Conservation (phyloP, 2,329 filamentous ascomycete species). For the Stemphylium beticola region DNA sequence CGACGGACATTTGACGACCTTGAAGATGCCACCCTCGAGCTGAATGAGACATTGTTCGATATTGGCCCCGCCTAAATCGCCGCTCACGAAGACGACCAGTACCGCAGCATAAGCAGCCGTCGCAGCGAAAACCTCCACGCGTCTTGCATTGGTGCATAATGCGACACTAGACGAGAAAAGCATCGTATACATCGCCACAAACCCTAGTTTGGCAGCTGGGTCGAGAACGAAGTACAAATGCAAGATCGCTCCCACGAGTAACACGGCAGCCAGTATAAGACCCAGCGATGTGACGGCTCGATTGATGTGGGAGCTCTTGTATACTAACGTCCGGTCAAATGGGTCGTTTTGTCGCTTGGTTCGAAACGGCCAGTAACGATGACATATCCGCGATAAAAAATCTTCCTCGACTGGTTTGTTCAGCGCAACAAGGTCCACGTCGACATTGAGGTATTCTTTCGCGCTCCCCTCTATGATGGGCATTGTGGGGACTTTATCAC, state of each 20-base stretch:
- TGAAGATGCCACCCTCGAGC: constrained; percentile 12
- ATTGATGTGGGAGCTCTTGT: background rate
- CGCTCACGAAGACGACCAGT: constrained; percentile 30
- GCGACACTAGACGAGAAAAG: constrained; percentile 31
- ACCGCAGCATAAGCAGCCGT: constrained; percentile 33
- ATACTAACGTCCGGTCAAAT: background rate
- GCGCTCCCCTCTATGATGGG: too few species aligned
- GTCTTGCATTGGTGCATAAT: constrained; percentile 25
- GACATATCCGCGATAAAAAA: too few species aligned
- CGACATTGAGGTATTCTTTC: too few species aligned
- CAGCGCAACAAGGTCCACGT: too few species aligned
- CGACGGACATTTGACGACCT: constrained; percentile 6
- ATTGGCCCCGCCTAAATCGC: constrained; percentile 20
- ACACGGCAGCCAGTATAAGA: constrained; percentile 22
- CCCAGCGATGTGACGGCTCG: background rate
- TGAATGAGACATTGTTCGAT: constrained; percentile 6
- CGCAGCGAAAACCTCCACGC: constrained; percentile 32
- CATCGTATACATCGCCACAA: constrained; percentile 29
- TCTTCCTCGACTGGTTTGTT: too few species aligned
- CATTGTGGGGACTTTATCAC: too few species aligned
- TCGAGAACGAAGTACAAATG: constrained; percentile 21
- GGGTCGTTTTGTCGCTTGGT: background rate
- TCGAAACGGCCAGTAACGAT: too few species aligned
- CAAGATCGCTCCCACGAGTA: constrained; percentile 31
- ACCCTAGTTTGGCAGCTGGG: constrained; percentile 19